Conservation (phyloP, 352 stramenopile species). For the Globisporangium mamillatum region DNA sequence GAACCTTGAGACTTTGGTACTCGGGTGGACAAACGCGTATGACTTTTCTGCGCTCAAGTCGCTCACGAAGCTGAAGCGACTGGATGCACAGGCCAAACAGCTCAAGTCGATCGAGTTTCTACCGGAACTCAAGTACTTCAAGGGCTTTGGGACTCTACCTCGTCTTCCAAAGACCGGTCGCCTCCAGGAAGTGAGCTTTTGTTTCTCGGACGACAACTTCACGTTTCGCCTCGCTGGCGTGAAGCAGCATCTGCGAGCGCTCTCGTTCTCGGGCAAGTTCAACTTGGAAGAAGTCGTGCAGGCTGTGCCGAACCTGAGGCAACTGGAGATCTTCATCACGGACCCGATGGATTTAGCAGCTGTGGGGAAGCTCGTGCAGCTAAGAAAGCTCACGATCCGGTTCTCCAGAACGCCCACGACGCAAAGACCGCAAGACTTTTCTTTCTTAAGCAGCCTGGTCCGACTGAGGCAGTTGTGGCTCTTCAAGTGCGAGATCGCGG, state of each 20-base stretch:
- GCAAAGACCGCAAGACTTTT: background rate
- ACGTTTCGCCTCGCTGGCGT: background rate
- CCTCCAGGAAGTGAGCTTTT: constrained; percentile 7
- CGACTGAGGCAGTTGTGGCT: background rate
- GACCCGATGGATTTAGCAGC: background rate
- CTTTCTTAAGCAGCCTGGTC: background rate
- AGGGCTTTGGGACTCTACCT: constrained; percentile 2
- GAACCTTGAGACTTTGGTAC: constrained; percentile 5
- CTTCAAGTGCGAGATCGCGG: background rate
- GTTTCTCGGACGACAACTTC: constrained; percentile 3
- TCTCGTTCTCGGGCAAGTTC: constrained; percentile 3
- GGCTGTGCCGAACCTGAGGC: constrained; percentile 3
- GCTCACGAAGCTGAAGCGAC: background rate
- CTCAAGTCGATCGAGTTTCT: constrained; percentile 8
- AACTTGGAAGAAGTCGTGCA: background rate
- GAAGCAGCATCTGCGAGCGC: background rate
- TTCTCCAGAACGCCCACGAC: background rate
- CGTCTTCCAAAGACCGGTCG: background rate
- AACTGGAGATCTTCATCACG: constrained; percentile 1
- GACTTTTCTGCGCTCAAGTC: background rate
- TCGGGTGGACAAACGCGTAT: constrained; percentile 2
- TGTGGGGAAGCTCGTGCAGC: background rate
- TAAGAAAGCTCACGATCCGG: background rate
- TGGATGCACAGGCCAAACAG: constrained; percentile 6
- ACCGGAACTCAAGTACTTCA: constrained; percentile 4